Percentiles rank a stretch among this genome's conserved stretches.
These are phyloP conservation scores for Dendrobium nobile DNA, from an alignment of 106 monocot genomes.

Conservation along the genomic window DNA sequence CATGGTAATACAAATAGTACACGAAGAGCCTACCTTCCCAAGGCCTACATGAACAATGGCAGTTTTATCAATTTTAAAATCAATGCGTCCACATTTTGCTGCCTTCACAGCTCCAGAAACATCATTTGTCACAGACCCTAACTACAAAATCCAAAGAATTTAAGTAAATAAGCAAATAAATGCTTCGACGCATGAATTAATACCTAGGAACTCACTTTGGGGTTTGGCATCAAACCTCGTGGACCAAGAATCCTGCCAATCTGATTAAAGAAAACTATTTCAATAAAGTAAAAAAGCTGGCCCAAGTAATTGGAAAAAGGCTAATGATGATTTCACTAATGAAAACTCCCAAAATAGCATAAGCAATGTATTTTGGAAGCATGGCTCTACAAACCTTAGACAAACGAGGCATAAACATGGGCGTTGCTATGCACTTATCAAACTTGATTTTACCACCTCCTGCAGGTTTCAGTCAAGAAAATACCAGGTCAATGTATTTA, in stretches of 20 bases:
- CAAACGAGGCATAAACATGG: conserved; percentile 82
- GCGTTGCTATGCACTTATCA: conserved; percentile 94
- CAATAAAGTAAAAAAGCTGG: not conserved
- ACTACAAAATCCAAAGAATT: conserved; percentile 29
- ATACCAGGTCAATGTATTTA: not conserved
- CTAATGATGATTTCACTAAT: not conserved
- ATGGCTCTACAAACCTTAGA: conserved; percentile 50
- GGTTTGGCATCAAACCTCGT: conserved; percentile 96
- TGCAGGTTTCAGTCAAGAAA: conserved; percentile 20
- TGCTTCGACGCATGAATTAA: not conserved
- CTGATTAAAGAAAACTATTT: conserved; percentile 26
- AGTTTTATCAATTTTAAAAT: conserved; percentile 95
- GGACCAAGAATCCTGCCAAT: conserved; percentile 92
- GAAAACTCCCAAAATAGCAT: not conserved
- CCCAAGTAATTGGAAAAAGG: not conserved
- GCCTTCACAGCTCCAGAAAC: conserved; percentile 72
- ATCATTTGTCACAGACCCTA: conserved; percentile 92
- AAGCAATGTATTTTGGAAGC: not conserved
- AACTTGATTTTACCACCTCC: conserved; percentile 90
- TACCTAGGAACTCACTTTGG: conserved; percentile 52
- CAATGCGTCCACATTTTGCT: conserved; percentile 83
- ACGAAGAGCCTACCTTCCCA: conserved; percentile 65
- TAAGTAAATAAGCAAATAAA: not conserved
- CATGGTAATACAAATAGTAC: not conserved
- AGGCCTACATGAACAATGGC: conserved; percentile 93